These are phyloP conservation scores for Toxoplasma gondii DNA, from an alignment of 169 alveolate genomes.

Conservation along the genomic window DNA sequence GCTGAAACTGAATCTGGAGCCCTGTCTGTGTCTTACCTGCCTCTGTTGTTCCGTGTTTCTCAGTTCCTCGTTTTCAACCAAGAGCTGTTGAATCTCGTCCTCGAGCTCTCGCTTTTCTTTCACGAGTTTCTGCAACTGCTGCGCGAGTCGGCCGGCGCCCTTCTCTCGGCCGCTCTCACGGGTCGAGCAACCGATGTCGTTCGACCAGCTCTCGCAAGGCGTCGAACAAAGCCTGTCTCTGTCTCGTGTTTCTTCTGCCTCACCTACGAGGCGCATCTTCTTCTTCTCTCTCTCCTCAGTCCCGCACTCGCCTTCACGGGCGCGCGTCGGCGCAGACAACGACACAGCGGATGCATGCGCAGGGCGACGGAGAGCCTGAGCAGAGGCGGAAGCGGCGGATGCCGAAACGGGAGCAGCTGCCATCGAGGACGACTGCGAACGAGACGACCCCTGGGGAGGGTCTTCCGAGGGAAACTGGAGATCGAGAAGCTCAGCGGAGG, in stretches of 20 bases:
- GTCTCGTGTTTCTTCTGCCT: not conserved
- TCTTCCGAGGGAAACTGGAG: too few relatives aligned
- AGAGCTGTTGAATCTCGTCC: constrained; percentile 58
- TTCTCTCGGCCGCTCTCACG: not conserved
- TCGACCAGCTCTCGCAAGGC: not conserved
- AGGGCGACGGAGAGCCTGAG: not conserved
- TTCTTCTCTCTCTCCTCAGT: not conserved
- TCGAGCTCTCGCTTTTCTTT: constrained; percentile 45
- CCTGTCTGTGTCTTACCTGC: constrained; percentile 29
- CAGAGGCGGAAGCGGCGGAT: not conserved
- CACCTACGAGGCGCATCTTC: not conserved
- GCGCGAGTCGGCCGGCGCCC: constrained; percentile 39
- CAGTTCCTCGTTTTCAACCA: constrained; percentile 58
- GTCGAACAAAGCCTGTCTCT: not conserved
- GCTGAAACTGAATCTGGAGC: too few relatives aligned
- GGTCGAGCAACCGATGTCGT: not conserved
- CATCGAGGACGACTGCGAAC: too few relatives aligned
- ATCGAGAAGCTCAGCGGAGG: too few relatives aligned
- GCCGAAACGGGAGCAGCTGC: too few relatives aligned
- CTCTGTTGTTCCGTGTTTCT: not conserved
- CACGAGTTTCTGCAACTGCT: constrained; percentile 52
- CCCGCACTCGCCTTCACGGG: not conserved
- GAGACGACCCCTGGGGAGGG: too few relatives aligned
- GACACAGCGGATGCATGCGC: not conserved
- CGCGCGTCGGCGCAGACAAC: not conserved